Conservation (phyloP, 73 alveolate genomes). For the Symbiodinium natans region DNA sequence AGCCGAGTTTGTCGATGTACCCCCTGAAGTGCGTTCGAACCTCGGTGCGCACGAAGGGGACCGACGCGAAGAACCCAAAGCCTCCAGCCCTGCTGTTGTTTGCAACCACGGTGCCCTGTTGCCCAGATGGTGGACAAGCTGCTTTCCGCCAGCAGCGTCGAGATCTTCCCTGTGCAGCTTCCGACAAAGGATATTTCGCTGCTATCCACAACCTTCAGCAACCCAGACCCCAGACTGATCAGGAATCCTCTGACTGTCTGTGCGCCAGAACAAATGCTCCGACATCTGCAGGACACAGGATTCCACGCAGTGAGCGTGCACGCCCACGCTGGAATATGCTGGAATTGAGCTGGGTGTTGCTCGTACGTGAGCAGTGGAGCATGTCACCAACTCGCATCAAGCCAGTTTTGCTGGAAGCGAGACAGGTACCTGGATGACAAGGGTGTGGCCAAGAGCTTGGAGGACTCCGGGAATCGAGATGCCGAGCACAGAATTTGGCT, state of each 20-base stretch:
- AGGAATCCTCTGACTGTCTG: too few species aligned
- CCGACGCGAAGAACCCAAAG: too few species aligned
- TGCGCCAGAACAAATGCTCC: too few species aligned
- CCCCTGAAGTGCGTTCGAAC: too few species aligned
- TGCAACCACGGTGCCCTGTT: too few species aligned
- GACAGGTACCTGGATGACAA: constrained; percentile 74
- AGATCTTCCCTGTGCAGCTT: constrained; percentile 90
- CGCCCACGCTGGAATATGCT: background rate
- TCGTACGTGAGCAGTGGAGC: background rate
- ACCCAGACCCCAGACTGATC: constrained; percentile 22
- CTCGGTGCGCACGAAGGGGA: too few species aligned
- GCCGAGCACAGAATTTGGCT: background rate
- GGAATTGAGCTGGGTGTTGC: background rate
- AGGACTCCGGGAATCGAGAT: too few species aligned
- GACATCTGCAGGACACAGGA: constrained; percentile 47
- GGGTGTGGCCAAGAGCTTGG: constrained; percentile 88
- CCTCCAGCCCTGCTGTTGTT: too few species aligned
- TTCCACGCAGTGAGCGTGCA: constrained; percentile 78
- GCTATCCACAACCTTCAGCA: background rate
- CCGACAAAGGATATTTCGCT: constrained; percentile 53
- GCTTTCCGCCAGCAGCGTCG: constrained; percentile 90
- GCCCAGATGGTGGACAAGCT: constrained; percentile 66
- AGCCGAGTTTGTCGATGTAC: too few species aligned
- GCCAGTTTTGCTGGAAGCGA: background rate
- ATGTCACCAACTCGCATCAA: background rate